Percentiles rank a stretch among this genome's conserved stretches.
Conservation (phyloP, 768 basidiomycete species). For the Hygrocybe coccinea region DNA sequence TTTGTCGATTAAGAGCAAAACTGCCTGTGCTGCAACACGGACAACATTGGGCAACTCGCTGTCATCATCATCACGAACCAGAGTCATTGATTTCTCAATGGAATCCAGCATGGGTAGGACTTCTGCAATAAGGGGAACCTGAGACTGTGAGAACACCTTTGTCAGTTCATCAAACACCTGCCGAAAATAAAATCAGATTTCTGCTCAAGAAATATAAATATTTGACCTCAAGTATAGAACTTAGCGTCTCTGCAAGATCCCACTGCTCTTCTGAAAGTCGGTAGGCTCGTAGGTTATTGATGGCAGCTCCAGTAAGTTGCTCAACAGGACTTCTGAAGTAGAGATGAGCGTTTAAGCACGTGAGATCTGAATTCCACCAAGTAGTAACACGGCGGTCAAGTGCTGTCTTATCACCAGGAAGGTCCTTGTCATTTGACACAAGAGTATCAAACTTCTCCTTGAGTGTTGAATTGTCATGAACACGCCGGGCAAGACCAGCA, state of each 20-base stretch:
- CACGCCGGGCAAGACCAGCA: slow-evolving; percentile 21
- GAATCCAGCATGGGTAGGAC: neutral
- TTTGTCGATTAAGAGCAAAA: neutral
- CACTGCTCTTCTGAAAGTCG: slow-evolving; percentile 10
- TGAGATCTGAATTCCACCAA: neutral
- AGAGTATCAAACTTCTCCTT: slow-evolving; percentile 24
- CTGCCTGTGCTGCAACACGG: neutral
- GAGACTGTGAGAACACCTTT: neutral
- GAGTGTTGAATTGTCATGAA: slow-evolving; percentile 23
- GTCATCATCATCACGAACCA: neutral
- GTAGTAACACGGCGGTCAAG: slow-evolving; percentile 13
- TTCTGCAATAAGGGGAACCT: neutral
- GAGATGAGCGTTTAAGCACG: slow-evolving; percentile 23
- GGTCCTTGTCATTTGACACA: slow-evolving; percentile 12
- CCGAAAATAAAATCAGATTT: neutral
- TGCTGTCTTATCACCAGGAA: slow-evolving; percentile 8
- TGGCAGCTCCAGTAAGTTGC: slow-evolving; percentile 15
- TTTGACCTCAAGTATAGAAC: neutral
- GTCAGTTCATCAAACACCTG: neutral
- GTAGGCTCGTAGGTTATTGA: slow-evolving; percentile 17
- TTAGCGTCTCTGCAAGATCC: neutral
- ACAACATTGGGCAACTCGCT: neutral
- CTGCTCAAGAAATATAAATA: neutral
- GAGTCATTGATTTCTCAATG: neutral
- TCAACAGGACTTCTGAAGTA: slow-evolving; percentile 21